phyloP scores from a whole-genome alignment of 148 eudicot genomes.

The Cornus suecica region DNA sequence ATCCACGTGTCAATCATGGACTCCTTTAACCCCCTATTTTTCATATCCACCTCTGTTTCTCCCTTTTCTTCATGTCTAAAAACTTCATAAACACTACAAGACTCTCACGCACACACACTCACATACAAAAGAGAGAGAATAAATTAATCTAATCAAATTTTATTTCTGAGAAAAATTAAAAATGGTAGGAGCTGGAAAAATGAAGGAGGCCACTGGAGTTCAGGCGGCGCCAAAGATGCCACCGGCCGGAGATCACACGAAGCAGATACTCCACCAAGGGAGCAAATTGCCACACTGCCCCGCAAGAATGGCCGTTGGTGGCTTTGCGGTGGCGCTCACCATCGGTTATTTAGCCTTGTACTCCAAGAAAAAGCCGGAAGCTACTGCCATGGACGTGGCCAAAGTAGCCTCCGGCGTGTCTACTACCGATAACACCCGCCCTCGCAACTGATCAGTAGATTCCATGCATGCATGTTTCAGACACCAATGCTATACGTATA shows the following conservation, averaged over 20 bases:
- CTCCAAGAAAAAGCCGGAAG: constrained; percentile 64
- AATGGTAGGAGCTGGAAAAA: constrained; percentile 10
- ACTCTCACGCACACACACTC: background rate
- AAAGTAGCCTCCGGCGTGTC: constrained; percentile 46
- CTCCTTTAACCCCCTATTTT: constrained; percentile 5
- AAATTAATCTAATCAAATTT: too few species aligned
- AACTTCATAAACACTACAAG: background rate
- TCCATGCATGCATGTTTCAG: background rate
- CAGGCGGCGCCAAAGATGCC: constrained; percentile 27
- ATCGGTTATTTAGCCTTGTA: constrained; percentile 52
- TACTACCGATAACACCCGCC: constrained; percentile 33
- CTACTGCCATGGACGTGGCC: constrained; percentile 64
- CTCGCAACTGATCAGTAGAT: constrained; percentile 35
- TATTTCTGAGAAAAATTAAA: background rate
- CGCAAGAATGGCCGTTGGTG: constrained; percentile 39
- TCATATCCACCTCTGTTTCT: background rate
- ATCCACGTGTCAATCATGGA: constrained; percentile 9
- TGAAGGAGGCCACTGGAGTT: background rate
- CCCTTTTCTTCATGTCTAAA: background rate
- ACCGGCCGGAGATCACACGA: constrained; percentile 26
- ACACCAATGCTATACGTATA: too few species aligned
- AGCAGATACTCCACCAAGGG: constrained; percentile 56
- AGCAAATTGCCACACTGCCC: constrained; percentile 33
- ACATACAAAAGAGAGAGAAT: background rate
- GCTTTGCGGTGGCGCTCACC: constrained; percentile 31